Base-by-base conservation (phyloP, 2,329 filamentous ascomycete genomes). In the Leptographium flavum region DNA sequence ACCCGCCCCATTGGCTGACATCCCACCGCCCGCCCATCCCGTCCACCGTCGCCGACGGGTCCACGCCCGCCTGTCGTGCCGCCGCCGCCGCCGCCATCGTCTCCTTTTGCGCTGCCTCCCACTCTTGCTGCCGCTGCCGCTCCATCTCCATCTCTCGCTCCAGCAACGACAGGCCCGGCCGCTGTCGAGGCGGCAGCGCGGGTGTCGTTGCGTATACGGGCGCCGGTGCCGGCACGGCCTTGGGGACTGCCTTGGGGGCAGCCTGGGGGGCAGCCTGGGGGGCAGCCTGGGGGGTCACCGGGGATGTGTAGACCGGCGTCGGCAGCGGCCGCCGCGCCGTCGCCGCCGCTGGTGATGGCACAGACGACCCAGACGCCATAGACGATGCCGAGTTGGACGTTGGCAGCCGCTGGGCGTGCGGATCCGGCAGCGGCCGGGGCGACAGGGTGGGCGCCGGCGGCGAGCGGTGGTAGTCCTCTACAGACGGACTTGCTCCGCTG, bases 81-180 rank as follows among this genome's bases (percentile, higher is more conserved):
- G 70, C 70, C 23, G 74, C 72, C 6, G 68, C 66, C 0, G 74
- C 70, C 45, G 70, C 70, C 21, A 75, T 73, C 17, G 76, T 74
- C 52, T 74, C 76, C 55, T 76, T 69, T 61, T 90, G 85, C 1
- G 76, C 68, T 50, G 83, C 76, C 59, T 92, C 84, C 85, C 85
- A 88, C 58, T 88, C 83, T 46, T 70, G 72, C 63, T 88, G 83
- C 14, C 83, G 69, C 63, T 86, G 76, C 9, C 83, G 70, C 61
- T 88, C 83, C 58, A 81, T 69, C 59, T 88, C 83, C 81, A 87
- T 87, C 61, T 88, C 83, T 25, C 81, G 75, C 62, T 87, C 83
- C 2, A 87, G 71, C 10, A 87, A 68, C 0, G 79, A 83, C 64
- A 81, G 83, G 51, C 71, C 71, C 1, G 0, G 42, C 11, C 17